Percentiles rank a stretch among this genome's conserved stretches.
Conservation (phyloP, 1,139 yeast species). For the Geotrichum histeridarum region DNA sequence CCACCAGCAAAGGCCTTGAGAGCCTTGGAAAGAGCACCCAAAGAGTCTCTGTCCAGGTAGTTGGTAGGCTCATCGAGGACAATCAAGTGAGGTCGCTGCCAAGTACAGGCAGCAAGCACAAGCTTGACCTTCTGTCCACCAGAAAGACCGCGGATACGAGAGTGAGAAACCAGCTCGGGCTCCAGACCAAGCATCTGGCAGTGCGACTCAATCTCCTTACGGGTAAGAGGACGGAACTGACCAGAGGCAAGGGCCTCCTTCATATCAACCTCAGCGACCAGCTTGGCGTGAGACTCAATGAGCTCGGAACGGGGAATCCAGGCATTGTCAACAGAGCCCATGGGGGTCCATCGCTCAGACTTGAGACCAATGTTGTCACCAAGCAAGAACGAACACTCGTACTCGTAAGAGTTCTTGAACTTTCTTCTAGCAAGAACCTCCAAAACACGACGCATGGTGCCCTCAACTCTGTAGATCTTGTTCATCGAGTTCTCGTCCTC, state of each 20-base stretch:
- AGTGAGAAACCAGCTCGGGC: slow-evolving; percentile 97
- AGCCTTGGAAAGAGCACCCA: slow-evolving; percentile 99
- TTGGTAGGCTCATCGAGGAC: slow-evolving; percentile 95
- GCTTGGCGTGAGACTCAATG: slow-evolving; percentile 95
- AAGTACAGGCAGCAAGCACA: slow-evolving; percentile 99
- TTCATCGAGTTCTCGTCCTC: slow-evolving; percentile 96
- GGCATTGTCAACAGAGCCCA: slow-evolving; percentile 99
- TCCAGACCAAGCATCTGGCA: slow-evolving; percentile 98
- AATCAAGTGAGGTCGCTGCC: slow-evolving; percentile 99
- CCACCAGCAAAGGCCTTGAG: slow-evolving; percentile 99
- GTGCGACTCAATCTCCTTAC: slow-evolving; percentile 99
- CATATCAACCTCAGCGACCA: slow-evolving; percentile 99
- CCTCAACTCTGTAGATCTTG: slow-evolving; percentile 98
- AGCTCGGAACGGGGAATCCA: slow-evolving; percentile 99
- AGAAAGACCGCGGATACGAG: slow-evolving; percentile 99
- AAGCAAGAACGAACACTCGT: slow-evolving; percentile 92
- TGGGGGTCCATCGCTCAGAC: slow-evolving; percentile 98
- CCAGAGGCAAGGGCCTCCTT: slow-evolving; percentile 99
- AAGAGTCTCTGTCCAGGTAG: slow-evolving; percentile 98
- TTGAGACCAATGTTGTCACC: slow-evolving; percentile 99
- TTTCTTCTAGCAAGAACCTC: slow-evolving; percentile 97
- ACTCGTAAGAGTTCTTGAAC: slow-evolving; percentile 99
- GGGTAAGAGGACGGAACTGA: slow-evolving; percentile 99
- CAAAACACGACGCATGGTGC: slow-evolving; percentile 94
- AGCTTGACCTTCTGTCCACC: slow-evolving; percentile 99